These are phyloP conservation scores for Hemileccinum rubropunctum DNA, from an alignment of 768 basidiomycete genomes.

Conservation along the genomic window DNA sequence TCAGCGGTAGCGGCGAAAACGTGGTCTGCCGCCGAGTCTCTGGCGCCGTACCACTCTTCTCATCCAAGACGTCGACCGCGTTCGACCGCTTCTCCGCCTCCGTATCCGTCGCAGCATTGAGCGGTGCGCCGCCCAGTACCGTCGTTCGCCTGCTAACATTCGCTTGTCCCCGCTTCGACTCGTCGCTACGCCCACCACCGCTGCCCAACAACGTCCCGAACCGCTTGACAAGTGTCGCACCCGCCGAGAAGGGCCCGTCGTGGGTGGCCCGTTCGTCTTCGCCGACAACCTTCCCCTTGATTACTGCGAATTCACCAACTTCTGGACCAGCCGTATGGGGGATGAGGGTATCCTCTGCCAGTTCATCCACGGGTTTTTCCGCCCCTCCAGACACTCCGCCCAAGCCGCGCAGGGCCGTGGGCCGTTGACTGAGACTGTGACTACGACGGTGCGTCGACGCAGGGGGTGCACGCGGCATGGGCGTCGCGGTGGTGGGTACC, in stretches of 20 bases:
- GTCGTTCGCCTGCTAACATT: constrained; percentile 46
- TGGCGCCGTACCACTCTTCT: constrained; percentile 22
- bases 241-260: constrained; percentile 45
- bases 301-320: constrained; percentile 48
- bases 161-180: constrained; percentile 40
- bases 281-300: constrained; percentile 30
- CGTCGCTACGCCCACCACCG: constrained; percentile 41
- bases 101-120: constrained; percentile 38
- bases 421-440: constrained; percentile 80
- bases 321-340: constrained; percentile 71
- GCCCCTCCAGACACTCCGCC: constrained; percentile 55
- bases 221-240: constrained; percentile 72
- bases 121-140: constrained; percentile 43
- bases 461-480: constrained; percentile 66
- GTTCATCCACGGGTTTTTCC: constrained; percentile 41
- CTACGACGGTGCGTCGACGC: constrained; percentile 79
- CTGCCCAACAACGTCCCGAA: constrained; percentile 62
- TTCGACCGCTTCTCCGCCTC: constrained; percentile 31
- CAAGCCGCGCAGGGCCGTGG: constrained; percentile 52
- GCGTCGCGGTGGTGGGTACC: constrained; percentile 28
- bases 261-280: constrained; percentile 25
- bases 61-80: constrained; percentile 18
- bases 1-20: constrained; percentile 31
- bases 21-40: constrained; percentile 21
- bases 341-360: constrained; percentile 36